Conservation (phyloP, 2,329 filamentous ascomycete species). For the Anthostomella pinea region DNA sequence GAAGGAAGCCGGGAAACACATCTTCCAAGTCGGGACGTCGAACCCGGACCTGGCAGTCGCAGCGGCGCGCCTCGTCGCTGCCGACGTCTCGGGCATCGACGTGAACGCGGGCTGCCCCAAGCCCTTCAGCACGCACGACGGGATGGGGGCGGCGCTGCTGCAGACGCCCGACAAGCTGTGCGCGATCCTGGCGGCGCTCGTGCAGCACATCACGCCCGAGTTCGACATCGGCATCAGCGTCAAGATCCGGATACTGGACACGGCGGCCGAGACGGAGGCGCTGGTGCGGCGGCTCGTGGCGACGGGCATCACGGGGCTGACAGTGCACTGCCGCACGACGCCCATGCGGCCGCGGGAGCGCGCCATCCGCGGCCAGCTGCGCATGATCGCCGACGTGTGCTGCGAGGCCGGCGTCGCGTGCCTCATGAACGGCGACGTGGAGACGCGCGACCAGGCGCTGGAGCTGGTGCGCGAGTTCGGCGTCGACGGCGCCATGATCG, state of each 20-base stretch:
- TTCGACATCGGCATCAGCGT: slow-evolving; percentile 93
- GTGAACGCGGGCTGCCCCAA: slow-evolving; percentile 99
- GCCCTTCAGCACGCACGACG: slow-evolving; percentile 87
- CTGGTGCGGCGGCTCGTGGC: slow-evolving; percentile 75
- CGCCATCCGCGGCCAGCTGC: slow-evolving; percentile 81
- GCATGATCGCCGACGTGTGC: slow-evolving; percentile 80
- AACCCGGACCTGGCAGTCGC: slow-evolving; percentile 78
- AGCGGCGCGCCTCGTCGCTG: slow-evolving; percentile 79
- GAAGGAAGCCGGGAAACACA: slow-evolving; percentile 69
- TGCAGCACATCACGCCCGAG: slow-evolving; percentile 70
- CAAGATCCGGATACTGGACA: slow-evolving; percentile 88
- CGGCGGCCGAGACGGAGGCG: slow-evolving; percentile 68
- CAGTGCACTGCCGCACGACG: slow-evolving; percentile 92
- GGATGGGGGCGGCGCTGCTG: slow-evolving; percentile 93
- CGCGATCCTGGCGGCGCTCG: slow-evolving; percentile 78
- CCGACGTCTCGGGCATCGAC: slow-evolving; percentile 89
- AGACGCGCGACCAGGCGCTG: slow-evolving; percentile 67
- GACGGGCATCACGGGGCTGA: slow-evolving; percentile 89
- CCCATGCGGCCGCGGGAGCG: slow-evolving; percentile 90
- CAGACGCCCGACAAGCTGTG: slow-evolving; percentile 80
- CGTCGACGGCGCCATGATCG: slow-evolving; percentile 97
- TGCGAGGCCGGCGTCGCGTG: slow-evolving; percentile 84
- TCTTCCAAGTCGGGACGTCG: slow-evolving; percentile 91
- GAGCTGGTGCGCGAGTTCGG: slow-evolving; percentile 72
- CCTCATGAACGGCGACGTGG: slow-evolving; percentile 93